A percentile compares a stretch with the other conserved stretches of the same genome.
Evolutionary conservation across 768 basidiomycete species (phyloP).

Genomic region (Naganishia kalamii): DNA sequence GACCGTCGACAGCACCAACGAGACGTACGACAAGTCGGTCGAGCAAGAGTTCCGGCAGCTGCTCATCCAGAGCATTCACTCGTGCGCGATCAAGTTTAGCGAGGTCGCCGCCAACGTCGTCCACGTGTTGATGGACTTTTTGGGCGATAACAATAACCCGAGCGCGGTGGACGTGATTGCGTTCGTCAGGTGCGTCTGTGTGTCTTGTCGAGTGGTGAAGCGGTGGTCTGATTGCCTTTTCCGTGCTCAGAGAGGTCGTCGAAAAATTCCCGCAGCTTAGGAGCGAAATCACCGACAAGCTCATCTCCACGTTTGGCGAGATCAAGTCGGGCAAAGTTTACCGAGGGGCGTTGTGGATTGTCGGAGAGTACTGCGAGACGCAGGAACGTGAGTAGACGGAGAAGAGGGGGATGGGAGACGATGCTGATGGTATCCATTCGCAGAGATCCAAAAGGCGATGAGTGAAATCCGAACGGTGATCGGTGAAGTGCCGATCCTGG

Average conservation of each 20-base stretch:
- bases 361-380: conserved; percentile 79
- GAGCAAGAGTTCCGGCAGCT: conserved; percentile 78
- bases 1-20: conserved; percentile 71
- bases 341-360: conserved; percentile 92
- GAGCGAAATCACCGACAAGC: conserved; percentile 71
- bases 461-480: conserved; percentile 73
- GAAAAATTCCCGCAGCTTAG: conserved; percentile 92
- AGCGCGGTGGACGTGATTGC: conserved; percentile 92
- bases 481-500: conserved; percentile 95
- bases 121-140: conserved; percentile 55
- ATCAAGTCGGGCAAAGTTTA: conserved; percentile 97
- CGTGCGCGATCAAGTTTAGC: conserved; percentile 91
- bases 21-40: conserved; percentile 76
- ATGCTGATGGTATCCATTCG: conserved; percentile 8
- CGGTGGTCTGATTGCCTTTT: conserved; percentile 25
- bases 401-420: background rate
- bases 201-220: conserved; percentile 37
- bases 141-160: conserved; percentile 89
- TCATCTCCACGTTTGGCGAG: conserved; percentile 69
- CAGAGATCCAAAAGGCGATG: conserved; percentile 67
- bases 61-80: conserved; percentile 92
- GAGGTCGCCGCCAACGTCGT: conserved; percentile 95
- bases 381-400: conserved; percentile 49
- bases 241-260: conserved; percentile 68
- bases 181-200: conserved; percentile 56